A percentile compares a stretch with the other conserved stretches of the same genome.
phyloP scores from a whole-genome alignment of 805 yeast species.

The Zygoascus ofunaensis region DNA sequence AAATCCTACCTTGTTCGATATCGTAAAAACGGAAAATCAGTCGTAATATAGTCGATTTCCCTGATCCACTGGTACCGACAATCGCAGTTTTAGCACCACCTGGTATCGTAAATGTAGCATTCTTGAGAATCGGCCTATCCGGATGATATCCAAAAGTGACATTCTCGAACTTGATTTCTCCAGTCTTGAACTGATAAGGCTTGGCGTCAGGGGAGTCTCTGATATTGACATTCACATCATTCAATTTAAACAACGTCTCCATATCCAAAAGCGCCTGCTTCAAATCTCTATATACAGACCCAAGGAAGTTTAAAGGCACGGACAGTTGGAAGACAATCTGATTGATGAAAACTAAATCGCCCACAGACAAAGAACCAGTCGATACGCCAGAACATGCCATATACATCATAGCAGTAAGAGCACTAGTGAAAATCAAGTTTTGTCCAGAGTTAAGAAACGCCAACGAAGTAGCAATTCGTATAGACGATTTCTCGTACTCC shows the following conservation, averaged over 20 bases:
- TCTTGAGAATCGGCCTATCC: constrained; percentile 72
- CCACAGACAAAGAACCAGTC: constrained; percentile 73
- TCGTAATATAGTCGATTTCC: constrained; percentile 82
- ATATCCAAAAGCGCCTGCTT: constrained; percentile 89
- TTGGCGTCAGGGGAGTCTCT: constrained; percentile 54
- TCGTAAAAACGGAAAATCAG: constrained; percentile 87
- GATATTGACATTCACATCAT: constrained; percentile 61
- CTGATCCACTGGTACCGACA: constrained; percentile 95
- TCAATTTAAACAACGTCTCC: constrained; percentile 88
- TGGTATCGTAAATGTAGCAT: constrained; percentile 78
- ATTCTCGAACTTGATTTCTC: constrained; percentile 80
- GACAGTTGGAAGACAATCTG: constrained; percentile 93
- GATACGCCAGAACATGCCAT: constrained; percentile 96
- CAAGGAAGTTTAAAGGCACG: constrained; percentile 88
- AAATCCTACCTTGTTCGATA: constrained; percentile 62
- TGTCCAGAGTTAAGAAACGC: constrained; percentile 73
- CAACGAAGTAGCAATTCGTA: constrained; percentile 68
- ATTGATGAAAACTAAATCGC: constrained; percentile 89
- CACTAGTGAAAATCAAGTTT: constrained; percentile 69
- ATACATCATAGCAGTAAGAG: constrained; percentile 94
- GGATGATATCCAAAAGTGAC: constrained; percentile 90
- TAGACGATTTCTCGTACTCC: constrained; percentile 59
- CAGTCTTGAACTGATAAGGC: constrained; percentile 51
- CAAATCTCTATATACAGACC: constrained; percentile 90
- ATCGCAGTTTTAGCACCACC: constrained; percentile 88